phyloP scores from a whole-genome alignment of 371 early-diverging fungal genomes.

The Zopfochytrium polystomum region DNA sequence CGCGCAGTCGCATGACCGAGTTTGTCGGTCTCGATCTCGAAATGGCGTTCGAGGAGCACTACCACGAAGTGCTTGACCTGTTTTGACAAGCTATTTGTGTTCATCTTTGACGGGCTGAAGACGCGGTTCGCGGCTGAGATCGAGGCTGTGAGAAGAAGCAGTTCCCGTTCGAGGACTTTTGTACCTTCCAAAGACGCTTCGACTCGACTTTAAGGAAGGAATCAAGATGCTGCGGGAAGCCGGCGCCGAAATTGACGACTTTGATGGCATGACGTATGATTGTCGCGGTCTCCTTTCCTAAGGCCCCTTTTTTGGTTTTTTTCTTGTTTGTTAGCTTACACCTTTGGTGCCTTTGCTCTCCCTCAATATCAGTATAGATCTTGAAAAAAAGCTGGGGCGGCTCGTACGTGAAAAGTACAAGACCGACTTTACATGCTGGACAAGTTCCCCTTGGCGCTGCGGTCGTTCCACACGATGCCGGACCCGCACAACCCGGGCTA shows the following conservation, averaged over 20 bases:
- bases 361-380: constrained; percentile 66
- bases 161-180: no score
- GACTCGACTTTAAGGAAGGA: constrained; percentile 88
- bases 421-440: constrained; percentile 99
- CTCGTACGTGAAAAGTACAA: no score
- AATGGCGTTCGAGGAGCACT: no score
- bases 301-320: no score
- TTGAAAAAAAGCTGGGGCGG: constrained; percentile 90
- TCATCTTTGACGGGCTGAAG: constrained; percentile 91
- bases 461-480: no score
- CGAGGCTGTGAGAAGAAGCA: no score
- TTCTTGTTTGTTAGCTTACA: no score
- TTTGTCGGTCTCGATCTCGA: constrained; percentile 99
- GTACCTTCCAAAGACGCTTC: no score
- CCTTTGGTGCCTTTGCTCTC: not conserved
- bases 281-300: no score
- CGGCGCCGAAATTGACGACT: constrained; percentile 89
- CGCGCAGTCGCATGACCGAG: constrained; percentile 99
- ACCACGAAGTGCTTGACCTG: no score
- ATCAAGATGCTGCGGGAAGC: constrained; percentile 88
- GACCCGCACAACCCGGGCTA: constrained; percentile 98
- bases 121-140: constrained; percentile 80
- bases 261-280: constrained; percentile 86
- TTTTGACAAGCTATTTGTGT: no score
- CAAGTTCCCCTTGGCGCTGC: constrained; percentile 96